These are phyloP conservation scores for Carex cristatella DNA, from an alignment of 176 grass and related monocot species.

Conservation along the genomic window DNA sequence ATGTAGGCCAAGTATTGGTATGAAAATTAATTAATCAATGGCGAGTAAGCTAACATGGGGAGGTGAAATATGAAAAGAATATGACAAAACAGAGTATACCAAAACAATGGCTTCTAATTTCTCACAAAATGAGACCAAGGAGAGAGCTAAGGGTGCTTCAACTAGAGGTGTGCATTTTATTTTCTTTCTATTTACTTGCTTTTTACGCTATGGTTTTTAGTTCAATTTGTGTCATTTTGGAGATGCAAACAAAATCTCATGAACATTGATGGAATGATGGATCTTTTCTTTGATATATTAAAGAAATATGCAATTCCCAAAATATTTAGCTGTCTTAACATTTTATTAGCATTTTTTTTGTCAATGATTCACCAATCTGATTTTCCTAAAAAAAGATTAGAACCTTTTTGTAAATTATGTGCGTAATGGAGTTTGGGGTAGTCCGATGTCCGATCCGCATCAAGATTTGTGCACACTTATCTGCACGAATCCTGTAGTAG, in stretches of 20 bases:
- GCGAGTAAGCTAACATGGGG: background rate
- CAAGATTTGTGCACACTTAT: no score
- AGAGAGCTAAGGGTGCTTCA: background rate
- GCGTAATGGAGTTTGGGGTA: background rate
- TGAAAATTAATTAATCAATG: background rate
- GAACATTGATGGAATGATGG: no score
- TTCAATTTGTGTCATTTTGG: background rate
- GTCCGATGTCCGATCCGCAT: no score
- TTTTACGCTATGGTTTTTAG: background rate
- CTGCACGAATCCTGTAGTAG: no score
- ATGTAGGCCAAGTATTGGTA: background rate
- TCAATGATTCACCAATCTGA: background rate
- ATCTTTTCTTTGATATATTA: no score
- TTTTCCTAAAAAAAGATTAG: no score
- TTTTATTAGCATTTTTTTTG: no score
- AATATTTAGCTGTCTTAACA: no score
- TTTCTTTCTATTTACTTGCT: background rate
- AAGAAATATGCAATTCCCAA: no score
- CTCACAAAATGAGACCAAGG: background rate
- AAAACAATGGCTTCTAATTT: background rate
- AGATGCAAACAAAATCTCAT: background rate
- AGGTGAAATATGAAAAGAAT: background rate
- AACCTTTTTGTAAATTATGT: background rate
- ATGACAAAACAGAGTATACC: background rate
- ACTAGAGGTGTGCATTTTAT: constrained; percentile 4